Percentiles rank a stretch among this genome's conserved stretches.
phyloP scores from a whole-genome alignment of 1,284 basidiomycete genomes.

The Pseudozyma sp. region DNA sequence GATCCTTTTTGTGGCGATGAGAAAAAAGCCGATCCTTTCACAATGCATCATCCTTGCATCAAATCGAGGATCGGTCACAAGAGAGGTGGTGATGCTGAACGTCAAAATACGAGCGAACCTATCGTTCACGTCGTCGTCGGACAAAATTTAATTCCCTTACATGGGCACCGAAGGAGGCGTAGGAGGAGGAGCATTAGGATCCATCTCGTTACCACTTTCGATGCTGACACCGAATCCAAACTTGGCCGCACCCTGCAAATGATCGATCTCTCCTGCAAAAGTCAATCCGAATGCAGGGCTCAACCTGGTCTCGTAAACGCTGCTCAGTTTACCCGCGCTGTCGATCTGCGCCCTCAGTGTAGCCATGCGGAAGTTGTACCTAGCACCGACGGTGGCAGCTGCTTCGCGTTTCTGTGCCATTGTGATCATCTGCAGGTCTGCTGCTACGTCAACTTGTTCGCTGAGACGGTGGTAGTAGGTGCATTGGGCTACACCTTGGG shows the following conservation, averaged over 20 bases:
- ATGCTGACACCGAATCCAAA: constrained; percentile 97
- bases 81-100: constrained; percentile 8
- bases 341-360: constrained; percentile 71
- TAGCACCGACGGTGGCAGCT: constrained; percentile 89
- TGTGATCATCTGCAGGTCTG: constrained; percentile 84
- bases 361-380: constrained; percentile 94
- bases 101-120: too few relatives aligned
- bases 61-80: too few relatives aligned
- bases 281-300: constrained; percentile 94
- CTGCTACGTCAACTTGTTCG: constrained; percentile 98
- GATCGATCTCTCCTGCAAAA: constrained; percentile 96
- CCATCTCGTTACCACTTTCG: constrained; percentile 73
- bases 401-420: constrained; percentile 81
- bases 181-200: constrained; percentile 62
- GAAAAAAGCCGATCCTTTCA: too few relatives aligned
- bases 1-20: too few relatives aligned
- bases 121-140: too few relatives aligned
- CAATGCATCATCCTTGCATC: too few relatives aligned
- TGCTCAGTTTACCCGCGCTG: constrained; percentile 81
- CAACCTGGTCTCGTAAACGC: constrained; percentile 93
- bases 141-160: too few relatives aligned
- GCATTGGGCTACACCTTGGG: constrained; percentile 83
- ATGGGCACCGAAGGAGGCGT: constrained; percentile 66
- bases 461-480: constrained; percentile 97
- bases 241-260: constrained; percentile 90